Conservation (phyloP, 73 alveolate genomes). For the Breviolum minutum region DNA sequence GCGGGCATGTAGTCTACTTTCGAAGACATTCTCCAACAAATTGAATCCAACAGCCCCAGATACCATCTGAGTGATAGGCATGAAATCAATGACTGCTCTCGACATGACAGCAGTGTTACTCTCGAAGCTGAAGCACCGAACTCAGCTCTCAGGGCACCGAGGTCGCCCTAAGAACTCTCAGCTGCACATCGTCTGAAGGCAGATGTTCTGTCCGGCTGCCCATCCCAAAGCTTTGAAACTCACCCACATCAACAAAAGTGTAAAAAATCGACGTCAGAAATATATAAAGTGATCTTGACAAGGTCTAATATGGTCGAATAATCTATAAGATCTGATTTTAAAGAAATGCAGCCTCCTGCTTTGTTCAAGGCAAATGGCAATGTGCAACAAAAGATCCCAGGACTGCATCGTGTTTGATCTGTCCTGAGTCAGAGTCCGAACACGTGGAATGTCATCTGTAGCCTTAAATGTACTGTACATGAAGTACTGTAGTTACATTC, state of each 20-base stretch:
- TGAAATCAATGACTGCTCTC: constrained; percentile 27
- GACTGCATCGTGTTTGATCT: constrained; percentile 30
- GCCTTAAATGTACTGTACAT: background rate
- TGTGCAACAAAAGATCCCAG: constrained; percentile 17
- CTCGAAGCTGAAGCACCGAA: background rate
- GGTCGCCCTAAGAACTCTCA: background rate
- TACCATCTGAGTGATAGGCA: background rate
- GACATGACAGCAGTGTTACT: constrained; percentile 1
- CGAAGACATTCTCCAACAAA: too few relatives aligned
- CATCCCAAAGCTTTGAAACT: constrained; percentile 15
- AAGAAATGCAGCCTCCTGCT: background rate
- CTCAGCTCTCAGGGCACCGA: too few relatives aligned
- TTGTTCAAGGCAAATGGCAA: constrained; percentile 7
- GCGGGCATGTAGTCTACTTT: too few relatives aligned
- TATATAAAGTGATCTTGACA: background rate
- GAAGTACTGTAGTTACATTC: background rate
- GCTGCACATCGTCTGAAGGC: constrained; percentile 57
- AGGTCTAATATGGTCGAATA: background rate
- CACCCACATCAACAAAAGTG: background rate
- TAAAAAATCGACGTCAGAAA: background rate
- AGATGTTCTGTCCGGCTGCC: constrained; percentile 28
- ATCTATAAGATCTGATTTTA: background rate
- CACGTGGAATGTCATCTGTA: background rate
- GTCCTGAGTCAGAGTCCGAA: background rate
- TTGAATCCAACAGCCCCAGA: background rate